Conservation (phyloP, 805 yeast species). For the Candida insectorum region DNA sequence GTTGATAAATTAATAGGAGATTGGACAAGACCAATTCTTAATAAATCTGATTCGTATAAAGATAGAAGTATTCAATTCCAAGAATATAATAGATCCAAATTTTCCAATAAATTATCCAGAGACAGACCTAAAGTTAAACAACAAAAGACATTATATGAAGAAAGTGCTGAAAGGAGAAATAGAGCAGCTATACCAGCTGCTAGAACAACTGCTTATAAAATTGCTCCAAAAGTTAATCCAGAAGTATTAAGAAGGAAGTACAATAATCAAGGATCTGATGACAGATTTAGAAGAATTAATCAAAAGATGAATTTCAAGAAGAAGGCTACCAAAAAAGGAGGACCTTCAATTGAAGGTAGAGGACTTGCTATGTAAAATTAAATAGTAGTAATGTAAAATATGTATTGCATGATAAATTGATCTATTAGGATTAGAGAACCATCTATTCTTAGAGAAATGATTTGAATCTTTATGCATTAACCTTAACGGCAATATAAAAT, state of each 20-base stretch:
- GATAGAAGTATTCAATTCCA: conserved; percentile 73
- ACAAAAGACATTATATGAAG: conserved; percentile 72
- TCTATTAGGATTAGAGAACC: no score
- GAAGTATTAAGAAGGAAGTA: conserved; percentile 40
- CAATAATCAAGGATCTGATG: conserved; percentile 49
- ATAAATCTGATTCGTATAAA: conserved; percentile 90
- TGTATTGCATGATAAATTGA: no score
- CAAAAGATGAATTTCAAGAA: conserved; percentile 51
- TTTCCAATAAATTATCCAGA: conserved; percentile 40
- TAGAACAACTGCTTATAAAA: conserved; percentile 80
- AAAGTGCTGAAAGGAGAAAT: conserved; percentile 85
- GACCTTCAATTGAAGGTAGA: conserved; percentile 79
- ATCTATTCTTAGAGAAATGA: neutral
- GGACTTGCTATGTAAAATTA: conserved; percentile 39
- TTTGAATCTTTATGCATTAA: conserved; percentile 14
- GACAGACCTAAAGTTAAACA: conserved; percentile 20
- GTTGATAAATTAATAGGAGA: conserved; percentile 92
- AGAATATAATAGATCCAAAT: conserved; percentile 61
- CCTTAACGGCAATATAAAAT: conserved; percentile 11
- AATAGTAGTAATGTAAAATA: neutral
- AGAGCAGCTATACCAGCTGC: conserved; percentile 97
- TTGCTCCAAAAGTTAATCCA: conserved; percentile 78
- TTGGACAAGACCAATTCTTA: conserved; percentile 98
- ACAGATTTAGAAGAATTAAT: conserved; percentile 76
- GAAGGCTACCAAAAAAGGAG: conserved; percentile 55